Percentiles rank a stretch among this genome's conserved stretches.
phyloP scores from a whole-genome alignment of 208 protist genomes.

The Trypanosoma cruzi region DNA sequence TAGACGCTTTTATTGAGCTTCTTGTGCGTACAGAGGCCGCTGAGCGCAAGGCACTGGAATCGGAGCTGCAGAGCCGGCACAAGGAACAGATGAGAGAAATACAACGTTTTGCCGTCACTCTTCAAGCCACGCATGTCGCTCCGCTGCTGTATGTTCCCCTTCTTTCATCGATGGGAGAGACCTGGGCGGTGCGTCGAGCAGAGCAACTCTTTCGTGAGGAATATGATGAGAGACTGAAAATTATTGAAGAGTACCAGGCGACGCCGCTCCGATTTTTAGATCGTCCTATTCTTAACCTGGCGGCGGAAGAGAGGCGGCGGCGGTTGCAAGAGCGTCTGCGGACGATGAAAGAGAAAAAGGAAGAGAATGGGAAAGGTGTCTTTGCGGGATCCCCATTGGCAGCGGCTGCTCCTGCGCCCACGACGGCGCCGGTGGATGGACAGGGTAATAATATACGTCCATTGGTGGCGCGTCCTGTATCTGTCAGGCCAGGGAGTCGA shows the following conservation, averaged over 20 bases:
- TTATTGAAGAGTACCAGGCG: slow-evolving; percentile 58
- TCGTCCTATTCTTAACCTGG: slow-evolving; percentile 49
- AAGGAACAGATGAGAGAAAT: slow-evolving; percentile 34
- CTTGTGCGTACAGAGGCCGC: slow-evolving; percentile 65
- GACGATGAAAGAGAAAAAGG: background rate
- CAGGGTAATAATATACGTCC: background rate
- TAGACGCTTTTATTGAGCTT: slow-evolving; percentile 49
- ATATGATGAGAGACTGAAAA: slow-evolving; percentile 39
- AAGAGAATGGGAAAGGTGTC: background rate
- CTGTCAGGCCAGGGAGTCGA: background rate
- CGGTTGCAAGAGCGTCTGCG: slow-evolving; percentile 35
- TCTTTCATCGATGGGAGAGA: slow-evolving; percentile 48
- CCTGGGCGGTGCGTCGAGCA: slow-evolving; percentile 41
- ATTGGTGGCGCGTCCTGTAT: background rate
- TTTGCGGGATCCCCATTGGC: background rate
- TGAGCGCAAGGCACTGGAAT: slow-evolving; percentile 56
- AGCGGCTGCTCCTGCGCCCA: background rate
- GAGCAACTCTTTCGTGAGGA: slow-evolving; percentile 63
- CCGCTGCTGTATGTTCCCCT: slow-evolving; percentile 62
- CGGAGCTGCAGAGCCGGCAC: slow-evolving; percentile 37
- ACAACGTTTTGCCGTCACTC: slow-evolving; percentile 18
- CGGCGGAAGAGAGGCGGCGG: slow-evolving; percentile 46
- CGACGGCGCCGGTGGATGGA: background rate
- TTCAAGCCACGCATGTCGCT: slow-evolving; percentile 29
- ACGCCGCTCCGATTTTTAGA: slow-evolving; percentile 61